phyloP scores from a whole-genome alignment of 75 land plant genomes.

The Gnetum montanum region DNA sequence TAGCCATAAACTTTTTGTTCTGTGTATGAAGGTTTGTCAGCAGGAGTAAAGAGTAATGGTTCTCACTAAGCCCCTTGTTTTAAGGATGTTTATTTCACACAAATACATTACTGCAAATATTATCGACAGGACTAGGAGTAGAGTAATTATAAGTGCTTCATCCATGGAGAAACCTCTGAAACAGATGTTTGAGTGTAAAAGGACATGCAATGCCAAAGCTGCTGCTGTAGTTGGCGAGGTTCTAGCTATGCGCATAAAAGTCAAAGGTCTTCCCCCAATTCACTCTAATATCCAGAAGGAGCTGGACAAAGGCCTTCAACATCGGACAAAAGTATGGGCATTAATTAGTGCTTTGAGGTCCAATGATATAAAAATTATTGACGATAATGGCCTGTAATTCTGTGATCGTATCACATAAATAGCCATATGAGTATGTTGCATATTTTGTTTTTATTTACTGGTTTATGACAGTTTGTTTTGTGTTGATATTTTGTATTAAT shows the following conservation, averaged over 20 bases:
- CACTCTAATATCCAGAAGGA: slow-evolving; percentile 49
- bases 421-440: too few relatives aligned
- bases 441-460: too few relatives aligned
- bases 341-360: slow-evolving; percentile 33
- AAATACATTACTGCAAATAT: slow-evolving; percentile 61
- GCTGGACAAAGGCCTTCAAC: slow-evolving; percentile 52
- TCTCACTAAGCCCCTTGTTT: slow-evolving; percentile 28
- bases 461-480: too few relatives aligned
- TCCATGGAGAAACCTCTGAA: slow-evolving; percentile 50
- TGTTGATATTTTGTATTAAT: too few relatives aligned
- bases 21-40: too few relatives aligned
- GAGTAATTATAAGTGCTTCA: slow-evolving; percentile 43
- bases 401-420: too few relatives aligned
- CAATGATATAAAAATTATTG: slow-evolving; percentile 34
- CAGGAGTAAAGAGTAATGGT: not conserved
- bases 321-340: slow-evolving; percentile 44
- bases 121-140: slow-evolving; percentile 41
- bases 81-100: slow-evolving; percentile 47
- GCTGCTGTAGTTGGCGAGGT: slow-evolving; percentile 63
- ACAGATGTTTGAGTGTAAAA: slow-evolving; percentile 32
- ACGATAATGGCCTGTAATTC: slow-evolving; percentile 13
- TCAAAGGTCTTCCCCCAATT: slow-evolving; percentile 40
- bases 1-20: too few relatives aligned
- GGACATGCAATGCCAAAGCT: slow-evolving; percentile 63
- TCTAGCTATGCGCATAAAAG: slow-evolving; percentile 60